A percentile compares a stretch with the other conserved stretches of the same genome.
These are phyloP conservation scores for Ensete ventricosum DNA, from an alignment of 176 grass and related monocot species.

Conservation along the genomic window DNA sequence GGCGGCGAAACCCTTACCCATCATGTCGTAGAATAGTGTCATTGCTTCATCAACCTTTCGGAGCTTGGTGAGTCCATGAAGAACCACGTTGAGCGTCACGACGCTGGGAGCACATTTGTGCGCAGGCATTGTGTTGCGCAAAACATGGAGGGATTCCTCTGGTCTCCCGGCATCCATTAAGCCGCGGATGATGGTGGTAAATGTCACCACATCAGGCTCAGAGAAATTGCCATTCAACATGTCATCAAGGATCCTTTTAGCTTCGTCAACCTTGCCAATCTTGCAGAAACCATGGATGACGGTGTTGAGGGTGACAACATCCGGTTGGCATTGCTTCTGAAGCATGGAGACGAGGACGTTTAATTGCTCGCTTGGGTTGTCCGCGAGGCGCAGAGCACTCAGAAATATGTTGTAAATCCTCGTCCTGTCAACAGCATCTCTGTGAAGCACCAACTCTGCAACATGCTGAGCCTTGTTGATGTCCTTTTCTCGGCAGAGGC, in stretches of 20 bases:
- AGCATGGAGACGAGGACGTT: conserved; percentile 69
- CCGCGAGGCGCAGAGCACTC: conserved; percentile 37
- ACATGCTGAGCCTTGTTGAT: conserved; percentile 61
- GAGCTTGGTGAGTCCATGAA: conserved; percentile 46
- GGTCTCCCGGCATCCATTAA: conserved; percentile 43
- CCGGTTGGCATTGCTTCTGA: conserved; percentile 49
- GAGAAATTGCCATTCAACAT: conserved; percentile 69
- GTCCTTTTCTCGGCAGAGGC: conserved; percentile 66
- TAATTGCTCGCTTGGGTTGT: conserved; percentile 70
- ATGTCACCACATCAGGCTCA: conserved; percentile 66
- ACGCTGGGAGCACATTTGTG: conserved; percentile 44
- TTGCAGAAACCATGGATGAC: conserved; percentile 89
- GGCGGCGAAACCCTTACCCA: conserved; percentile 22
- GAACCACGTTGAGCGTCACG: conserved; percentile 51
- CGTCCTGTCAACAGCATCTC: conserved; percentile 19
- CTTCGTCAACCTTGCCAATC: conserved; percentile 48
- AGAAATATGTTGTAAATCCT: conserved; percentile 89
- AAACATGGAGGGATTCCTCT: conserved; percentile 48
- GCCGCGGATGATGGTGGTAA: conserved; percentile 65
- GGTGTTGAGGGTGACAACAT: conserved; percentile 79
- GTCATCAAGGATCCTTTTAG: conserved; percentile 67
- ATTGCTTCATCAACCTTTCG: conserved; percentile 47
- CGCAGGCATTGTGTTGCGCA: conserved; percentile 41
- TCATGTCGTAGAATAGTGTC: conserved; percentile 53
- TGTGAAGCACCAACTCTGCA: conserved; percentile 47